These are phyloP conservation scores for Diaporthe velutina DNA, from an alignment of 2,329 filamentous ascomycete species.

Conservation along the genomic window DNA sequence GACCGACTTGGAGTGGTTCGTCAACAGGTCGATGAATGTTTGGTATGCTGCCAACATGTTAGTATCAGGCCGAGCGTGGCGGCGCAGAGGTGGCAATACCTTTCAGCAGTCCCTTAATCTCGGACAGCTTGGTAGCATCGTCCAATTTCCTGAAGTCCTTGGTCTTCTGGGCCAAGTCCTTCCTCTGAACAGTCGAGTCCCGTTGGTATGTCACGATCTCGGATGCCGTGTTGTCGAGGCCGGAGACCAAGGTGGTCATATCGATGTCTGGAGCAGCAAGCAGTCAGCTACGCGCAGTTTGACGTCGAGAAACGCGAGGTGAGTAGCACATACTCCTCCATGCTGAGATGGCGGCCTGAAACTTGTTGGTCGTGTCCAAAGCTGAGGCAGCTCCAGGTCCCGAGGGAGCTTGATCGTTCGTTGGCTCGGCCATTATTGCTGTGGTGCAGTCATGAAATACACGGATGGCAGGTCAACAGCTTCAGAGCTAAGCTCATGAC, in stretches of 20 bases:
- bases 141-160: constrained; percentile 98
- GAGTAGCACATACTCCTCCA: constrained; percentile 81
- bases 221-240: constrained; percentile 91
- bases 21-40: constrained; percentile 94
- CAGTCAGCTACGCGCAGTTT: constrained; percentile 29
- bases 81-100: constrained; percentile 59
- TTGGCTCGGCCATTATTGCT: constrained; percentile 33
- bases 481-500: constrained; percentile 33
- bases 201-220: constrained; percentile 94
- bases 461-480: constrained; percentile 9
- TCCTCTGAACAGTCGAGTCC: constrained; percentile 94
- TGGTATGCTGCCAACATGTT: constrained; percentile 80
- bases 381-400: constrained; percentile 25
- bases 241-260: constrained; percentile 84
- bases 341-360: constrained; percentile 93
- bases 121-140: constrained; percentile 85
- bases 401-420: constrained; percentile 22
- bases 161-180: constrained; percentile 98
- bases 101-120: constrained; percentile 92
- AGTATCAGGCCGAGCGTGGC: constrained; percentile 36
- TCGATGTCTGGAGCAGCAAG: constrained; percentile 78
- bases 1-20: constrained; percentile 94
- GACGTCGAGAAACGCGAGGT: constrained; percentile 24
- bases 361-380: constrained; percentile 83
- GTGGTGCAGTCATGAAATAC: background rate